These are phyloP conservation scores for Rhodotorula sp. DNA, from an alignment of 1,284 basidiomycete genomes.

Conservation along the genomic window DNA sequence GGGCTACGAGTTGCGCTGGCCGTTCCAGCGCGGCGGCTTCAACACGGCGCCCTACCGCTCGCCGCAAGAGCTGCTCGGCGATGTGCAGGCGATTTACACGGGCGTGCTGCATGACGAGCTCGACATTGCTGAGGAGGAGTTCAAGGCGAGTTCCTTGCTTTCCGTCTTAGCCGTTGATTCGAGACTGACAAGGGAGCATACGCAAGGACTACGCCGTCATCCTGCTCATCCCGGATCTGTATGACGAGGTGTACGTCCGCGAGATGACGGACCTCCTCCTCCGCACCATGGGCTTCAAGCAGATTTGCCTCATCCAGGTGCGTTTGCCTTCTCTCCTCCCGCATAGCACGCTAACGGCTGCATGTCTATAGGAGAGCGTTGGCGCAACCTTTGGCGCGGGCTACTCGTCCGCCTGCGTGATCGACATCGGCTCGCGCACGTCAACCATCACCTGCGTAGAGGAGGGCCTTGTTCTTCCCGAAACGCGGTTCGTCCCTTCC, in stretches of 20 bases:
- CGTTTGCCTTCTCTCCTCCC: slow-evolving; percentile 28
- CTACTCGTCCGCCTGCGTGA: slow-evolving; percentile 89
- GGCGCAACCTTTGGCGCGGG: slow-evolving; percentile 95
- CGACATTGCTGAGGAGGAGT: slow-evolving; percentile 61
- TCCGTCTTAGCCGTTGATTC: neutral
- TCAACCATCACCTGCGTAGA: slow-evolving; percentile 93
- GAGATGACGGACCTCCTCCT: slow-evolving; percentile 77
- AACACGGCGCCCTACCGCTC: slow-evolving; percentile 76
- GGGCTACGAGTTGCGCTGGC: slow-evolving; percentile 73
- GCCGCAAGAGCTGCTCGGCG: slow-evolving; percentile 67
- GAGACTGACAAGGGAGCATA: slow-evolving; percentile 48
- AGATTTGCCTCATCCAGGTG: slow-evolving; percentile 85
- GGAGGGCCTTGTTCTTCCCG: slow-evolving; percentile 84
- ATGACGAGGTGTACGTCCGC: slow-evolving; percentile 78
- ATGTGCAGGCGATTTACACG: slow-evolving; percentile 72
- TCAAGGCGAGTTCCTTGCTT: slow-evolving; percentile 59
- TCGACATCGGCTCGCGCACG: slow-evolving; percentile 84
- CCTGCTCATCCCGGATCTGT: slow-evolving; percentile 89
- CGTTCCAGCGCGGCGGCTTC: slow-evolving; percentile 72
- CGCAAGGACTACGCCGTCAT: slow-evolving; percentile 87
- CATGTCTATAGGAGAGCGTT: slow-evolving; percentile 71
- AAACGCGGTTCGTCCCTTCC: slow-evolving; percentile 68
- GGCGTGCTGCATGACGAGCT: slow-evolving; percentile 65
- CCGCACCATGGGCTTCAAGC: slow-evolving; percentile 83
- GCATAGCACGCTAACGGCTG: neutral